Percentiles rank a stretch among this genome's conserved stretches.
Conservation (phyloP, 371 early-diverging fungal species). For the Fennellomyces sp. region DNA sequence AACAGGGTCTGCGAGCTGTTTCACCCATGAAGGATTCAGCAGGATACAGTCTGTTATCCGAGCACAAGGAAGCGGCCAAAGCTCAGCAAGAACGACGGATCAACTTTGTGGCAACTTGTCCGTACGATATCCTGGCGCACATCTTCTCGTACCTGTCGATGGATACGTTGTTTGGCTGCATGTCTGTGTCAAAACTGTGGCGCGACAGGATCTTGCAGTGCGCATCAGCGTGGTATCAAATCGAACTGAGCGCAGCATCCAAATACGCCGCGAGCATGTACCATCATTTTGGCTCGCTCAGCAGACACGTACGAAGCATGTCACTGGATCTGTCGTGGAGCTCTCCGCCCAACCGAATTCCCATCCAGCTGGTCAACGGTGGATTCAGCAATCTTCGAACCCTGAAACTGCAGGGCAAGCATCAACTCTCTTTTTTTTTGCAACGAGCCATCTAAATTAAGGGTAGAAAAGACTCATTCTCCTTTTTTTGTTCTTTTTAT, state of each 20-base stretch:
- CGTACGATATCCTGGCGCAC: not conserved
- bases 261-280: not conserved
- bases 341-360: not conserved
- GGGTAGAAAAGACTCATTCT: not conserved
- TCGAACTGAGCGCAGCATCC: not conserved
- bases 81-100: constrained; percentile 7
- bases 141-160: not conserved
- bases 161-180: constrained; percentile 4
- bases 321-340: constrained; percentile 2
- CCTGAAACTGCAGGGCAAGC: constrained; percentile 6
- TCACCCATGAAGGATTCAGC: not conserved
- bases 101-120: constrained; percentile 1
- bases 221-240: constrained; percentile 7
- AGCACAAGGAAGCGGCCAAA: constrained; percentile 4
- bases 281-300: not conserved
- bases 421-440: constrained; percentile 2
- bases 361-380: constrained; percentile 1
- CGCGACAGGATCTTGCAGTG: constrained; percentile 5
- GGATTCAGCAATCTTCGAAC: constrained; percentile 5
- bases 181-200: constrained; percentile 9
- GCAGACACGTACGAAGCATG: constrained; percentile 4
- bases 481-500: not conserved
- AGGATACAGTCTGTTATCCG: not conserved
- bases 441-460: too few species aligned
- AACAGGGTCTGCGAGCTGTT: constrained; percentile 4